These are phyloP conservation scores for Yarrowia phangngaensis DNA, from an alignment of 805 yeast genomes.

Conservation along the genomic window DNA sequence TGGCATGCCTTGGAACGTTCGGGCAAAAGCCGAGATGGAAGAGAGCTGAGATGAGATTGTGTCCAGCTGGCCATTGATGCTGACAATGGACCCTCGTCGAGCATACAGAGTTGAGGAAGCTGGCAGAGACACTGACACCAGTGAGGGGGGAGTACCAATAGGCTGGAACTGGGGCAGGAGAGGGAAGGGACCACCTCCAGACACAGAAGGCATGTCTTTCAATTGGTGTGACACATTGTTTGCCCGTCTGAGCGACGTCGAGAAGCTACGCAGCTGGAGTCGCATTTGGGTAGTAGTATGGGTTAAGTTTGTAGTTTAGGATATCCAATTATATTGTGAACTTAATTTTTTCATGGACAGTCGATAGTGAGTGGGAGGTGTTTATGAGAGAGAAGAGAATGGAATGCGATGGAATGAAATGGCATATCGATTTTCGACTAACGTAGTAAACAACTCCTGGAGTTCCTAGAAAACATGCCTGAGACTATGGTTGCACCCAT, in stretches of 20 bases:
- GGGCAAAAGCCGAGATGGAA: conserved; percentile 33
- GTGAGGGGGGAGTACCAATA: conserved; percentile 44
- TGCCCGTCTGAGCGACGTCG: conserved; percentile 21
- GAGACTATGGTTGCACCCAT: conserved; percentile 22
- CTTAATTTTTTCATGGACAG: conserved; percentile 4
- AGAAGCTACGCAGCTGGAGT: conserved; percentile 24
- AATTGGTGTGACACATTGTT: conserved; percentile 30
- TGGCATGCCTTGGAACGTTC: conserved; percentile 35
- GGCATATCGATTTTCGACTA: conserved; percentile 4
- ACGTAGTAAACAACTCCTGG: conserved; percentile 9
- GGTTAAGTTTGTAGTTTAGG: neutral
- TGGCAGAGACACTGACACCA: conserved; percentile 46
- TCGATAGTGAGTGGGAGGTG: conserved; percentile 18
- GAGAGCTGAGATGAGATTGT: conserved; percentile 34
- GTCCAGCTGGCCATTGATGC: conserved; percentile 44
- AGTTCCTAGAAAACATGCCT: conserved; percentile 20
- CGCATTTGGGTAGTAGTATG: conserved; percentile 5
- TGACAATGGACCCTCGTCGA: conserved; percentile 45
- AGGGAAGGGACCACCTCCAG: conserved; percentile 45
- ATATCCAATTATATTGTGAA: neutral
- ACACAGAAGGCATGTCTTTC: conserved; percentile 36
- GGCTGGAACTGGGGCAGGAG: conserved; percentile 44
- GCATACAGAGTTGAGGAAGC: conserved; percentile 43
- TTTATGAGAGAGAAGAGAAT: neutral
- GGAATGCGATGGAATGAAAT: neutral